A percentile compares a stretch with the other conserved stretches of the same genome.
Conservation (phyloP, 768 basidiomycete species). For the Lentinula boryana region DNA sequence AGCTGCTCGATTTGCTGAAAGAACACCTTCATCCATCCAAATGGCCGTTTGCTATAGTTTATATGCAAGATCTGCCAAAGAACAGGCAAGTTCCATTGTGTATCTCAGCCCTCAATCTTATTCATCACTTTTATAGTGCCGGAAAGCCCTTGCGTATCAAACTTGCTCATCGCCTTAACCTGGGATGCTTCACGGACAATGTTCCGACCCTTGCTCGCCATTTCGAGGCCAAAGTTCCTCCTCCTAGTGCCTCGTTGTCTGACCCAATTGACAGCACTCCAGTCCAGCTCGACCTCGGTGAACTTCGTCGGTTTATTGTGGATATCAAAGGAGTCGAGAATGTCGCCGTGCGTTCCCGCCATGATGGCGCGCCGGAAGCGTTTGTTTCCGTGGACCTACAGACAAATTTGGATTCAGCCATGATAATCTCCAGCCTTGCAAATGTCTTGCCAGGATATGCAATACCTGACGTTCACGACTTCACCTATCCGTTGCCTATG, state of each 20-base stretch:
- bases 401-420: constrained; percentile 13
- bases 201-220: constrained; percentile 30
- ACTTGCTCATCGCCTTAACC: constrained; percentile 32
- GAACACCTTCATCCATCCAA: constrained; percentile 42
- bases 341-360: constrained; percentile 24
- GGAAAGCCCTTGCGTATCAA: constrained; percentile 44
- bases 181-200: constrained; percentile 28
- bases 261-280: constrained; percentile 30
- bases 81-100: constrained; percentile 21
- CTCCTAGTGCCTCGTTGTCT: constrained; percentile 24
- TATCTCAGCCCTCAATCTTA: neutral
- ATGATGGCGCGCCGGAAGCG: constrained; percentile 29
- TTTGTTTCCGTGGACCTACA: constrained; percentile 25
- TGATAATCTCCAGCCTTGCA: constrained; percentile 17
- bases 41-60: constrained; percentile 43
- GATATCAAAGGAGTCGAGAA: constrained; percentile 25
- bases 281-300: constrained; percentile 23
- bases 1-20: constrained; percentile 37
- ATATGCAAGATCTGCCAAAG: constrained; percentile 42
- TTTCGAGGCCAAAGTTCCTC: constrained; percentile 31
- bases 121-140: constrained; percentile 18
- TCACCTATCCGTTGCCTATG: constrained; percentile 18
- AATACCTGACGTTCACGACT: constrained; percentile 30
- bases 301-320: constrained; percentile 21
- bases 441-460: constrained; percentile 30